These are phyloP conservation scores for Solanum sitiens DNA, from an alignment of 257 asterid species.

Conservation along the genomic window DNA sequence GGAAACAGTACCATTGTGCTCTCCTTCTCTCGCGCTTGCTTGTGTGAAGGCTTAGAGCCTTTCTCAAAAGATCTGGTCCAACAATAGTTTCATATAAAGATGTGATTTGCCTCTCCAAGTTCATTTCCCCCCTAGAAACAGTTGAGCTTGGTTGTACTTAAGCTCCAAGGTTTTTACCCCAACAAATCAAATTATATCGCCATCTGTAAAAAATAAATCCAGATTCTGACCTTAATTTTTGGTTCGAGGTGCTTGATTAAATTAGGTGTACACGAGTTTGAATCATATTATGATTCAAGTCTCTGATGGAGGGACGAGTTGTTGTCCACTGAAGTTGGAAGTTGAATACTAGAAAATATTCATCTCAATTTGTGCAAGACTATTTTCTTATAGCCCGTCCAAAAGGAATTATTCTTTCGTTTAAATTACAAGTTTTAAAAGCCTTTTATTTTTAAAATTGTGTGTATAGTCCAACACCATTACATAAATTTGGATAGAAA, in stretches of 20 bases:
- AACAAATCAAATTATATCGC: background rate
- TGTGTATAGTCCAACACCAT: background rate
- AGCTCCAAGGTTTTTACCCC: background rate
- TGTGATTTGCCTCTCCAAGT: background rate
- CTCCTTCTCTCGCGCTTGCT: background rate
- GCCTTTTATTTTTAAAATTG: background rate
- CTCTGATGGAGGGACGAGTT: background rate
- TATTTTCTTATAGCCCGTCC: background rate
- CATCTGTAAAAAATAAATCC: background rate
- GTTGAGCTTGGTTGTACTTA: background rate
- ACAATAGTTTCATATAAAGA: background rate
- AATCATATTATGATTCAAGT: background rate
- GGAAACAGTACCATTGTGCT: background rate
- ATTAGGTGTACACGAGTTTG: background rate
- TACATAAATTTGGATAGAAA: background rate
- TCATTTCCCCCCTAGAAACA: background rate
- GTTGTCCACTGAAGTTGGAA: background rate
- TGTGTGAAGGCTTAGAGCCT: background rate
- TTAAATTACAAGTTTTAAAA: background rate
- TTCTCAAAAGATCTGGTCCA: background rate
- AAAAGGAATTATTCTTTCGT: background rate
- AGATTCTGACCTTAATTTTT: background rate
- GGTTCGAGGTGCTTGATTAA: background rate
- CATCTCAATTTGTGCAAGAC: background rate
- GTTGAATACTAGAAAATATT: background rate